Evolutionary conservation across 177 flowering plant genomes (phyloP).

Genomic region (Vitis hybrid): DNA sequence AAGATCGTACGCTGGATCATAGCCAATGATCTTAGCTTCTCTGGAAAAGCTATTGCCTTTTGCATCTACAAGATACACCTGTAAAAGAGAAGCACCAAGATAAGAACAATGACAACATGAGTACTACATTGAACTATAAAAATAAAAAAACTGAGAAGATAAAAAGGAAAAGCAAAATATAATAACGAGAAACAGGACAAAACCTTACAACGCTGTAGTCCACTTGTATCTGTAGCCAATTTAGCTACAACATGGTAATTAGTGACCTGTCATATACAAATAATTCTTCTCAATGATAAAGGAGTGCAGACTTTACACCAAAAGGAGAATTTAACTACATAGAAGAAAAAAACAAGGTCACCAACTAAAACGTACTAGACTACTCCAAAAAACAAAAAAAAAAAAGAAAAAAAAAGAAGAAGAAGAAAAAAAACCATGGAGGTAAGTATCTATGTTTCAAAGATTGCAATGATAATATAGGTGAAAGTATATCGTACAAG

Average conservation of each 20-base stretch:
- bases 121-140: neutral
- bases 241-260: constrained; percentile 91
- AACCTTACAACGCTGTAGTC: constrained; percentile 87
- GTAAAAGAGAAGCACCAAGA: constrained; percentile 4
- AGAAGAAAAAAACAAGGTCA: neutral
- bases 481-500: no score
- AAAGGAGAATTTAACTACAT: neutral
- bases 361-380: neutral
- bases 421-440: neutral
- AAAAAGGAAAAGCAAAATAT: neutral
- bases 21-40: constrained; percentile 73
- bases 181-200: constrained; percentile 10
- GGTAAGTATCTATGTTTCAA: no score
- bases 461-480: no score
- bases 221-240: constrained; percentile 72
- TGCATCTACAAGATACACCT: constrained; percentile 68
- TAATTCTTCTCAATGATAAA: neutral
- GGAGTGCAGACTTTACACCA: no score
- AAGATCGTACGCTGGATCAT: constrained; percentile 78
- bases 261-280: constrained; percentile 64
- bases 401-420: neutral
- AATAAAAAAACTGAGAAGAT: neutral
- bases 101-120: neutral
- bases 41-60: constrained; percentile 49
- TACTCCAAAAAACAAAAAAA: neutral